Conservation (phyloP, 371 early-diverging fungal species). For the Batkoa obscura region DNA sequence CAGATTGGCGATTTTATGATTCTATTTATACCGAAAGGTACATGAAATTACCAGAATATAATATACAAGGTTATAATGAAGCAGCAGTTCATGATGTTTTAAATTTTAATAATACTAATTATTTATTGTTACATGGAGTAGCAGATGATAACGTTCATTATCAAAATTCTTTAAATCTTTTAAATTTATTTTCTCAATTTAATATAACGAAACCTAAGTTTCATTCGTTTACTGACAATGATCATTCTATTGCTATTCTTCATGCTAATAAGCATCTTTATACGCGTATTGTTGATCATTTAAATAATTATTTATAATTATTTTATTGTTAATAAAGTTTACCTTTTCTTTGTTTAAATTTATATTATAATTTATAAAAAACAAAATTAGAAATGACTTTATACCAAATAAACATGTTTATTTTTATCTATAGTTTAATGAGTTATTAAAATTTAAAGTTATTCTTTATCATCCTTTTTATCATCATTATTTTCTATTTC, state of each 20-base stretch:
- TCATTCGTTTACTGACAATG: slow-evolving; percentile 68
- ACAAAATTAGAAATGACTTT: too few species aligned
- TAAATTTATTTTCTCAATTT: slow-evolving; percentile 30
- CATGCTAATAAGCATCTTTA: not conserved
- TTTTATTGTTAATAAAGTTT: too few species aligned
- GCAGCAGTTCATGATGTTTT: slow-evolving; percentile 64
- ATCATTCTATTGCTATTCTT: slow-evolving; percentile 46
- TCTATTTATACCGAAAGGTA: slow-evolving; percentile 93
- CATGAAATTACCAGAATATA: slow-evolving; percentile 70
- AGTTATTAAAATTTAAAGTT: too few species aligned
- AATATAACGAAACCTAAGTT: slow-evolving; percentile 32
- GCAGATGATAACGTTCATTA: slow-evolving; percentile 88
- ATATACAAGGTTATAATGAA: slow-evolving; percentile 51
- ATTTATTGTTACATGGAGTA: slow-evolving; percentile 78
- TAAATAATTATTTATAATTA: not conserved
- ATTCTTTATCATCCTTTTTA: slow-evolving; percentile 11
- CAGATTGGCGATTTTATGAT: slow-evolving; percentile 77
- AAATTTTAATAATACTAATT: slow-evolving; percentile 57
- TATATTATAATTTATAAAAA: too few species aligned
- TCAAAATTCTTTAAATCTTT: slow-evolving; percentile 61
- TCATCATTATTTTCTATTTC: slow-evolving; percentile 13
- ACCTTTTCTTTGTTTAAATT: too few species aligned
- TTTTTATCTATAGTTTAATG: too few species aligned
- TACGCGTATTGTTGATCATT: not conserved
- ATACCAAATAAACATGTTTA: too few species aligned